A percentile compares a stretch with the other conserved stretches of the same genome.
phyloP scores from a whole-genome alignment of 2,329 filamentous ascomycete genomes.

The Aspergillus flavus region DNA sequence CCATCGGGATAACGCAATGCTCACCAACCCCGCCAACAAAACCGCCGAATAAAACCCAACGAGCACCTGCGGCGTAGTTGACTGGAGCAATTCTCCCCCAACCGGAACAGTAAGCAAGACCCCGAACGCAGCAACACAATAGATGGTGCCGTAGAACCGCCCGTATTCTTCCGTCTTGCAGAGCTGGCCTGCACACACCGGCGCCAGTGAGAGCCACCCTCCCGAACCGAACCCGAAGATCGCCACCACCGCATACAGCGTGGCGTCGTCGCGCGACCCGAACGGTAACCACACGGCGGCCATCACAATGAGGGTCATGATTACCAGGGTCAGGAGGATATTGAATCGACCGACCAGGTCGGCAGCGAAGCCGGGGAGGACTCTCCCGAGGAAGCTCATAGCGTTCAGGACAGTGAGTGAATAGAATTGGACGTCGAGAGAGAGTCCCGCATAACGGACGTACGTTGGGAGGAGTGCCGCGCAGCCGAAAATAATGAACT shows the following conservation, averaged over 20 bases:
- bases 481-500: slow-evolving; percentile 54
- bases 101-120: slow-evolving; percentile 51
- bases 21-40: slow-evolving; percentile 37
- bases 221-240: slow-evolving; percentile 55
- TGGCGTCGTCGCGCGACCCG: slow-evolving; percentile 41
- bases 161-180: slow-evolving; percentile 53
- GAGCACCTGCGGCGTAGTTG: slow-evolving; percentile 47
- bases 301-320: slow-evolving; percentile 45
- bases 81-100: slow-evolving; percentile 50
- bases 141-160: slow-evolving; percentile 52
- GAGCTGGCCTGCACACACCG: slow-evolving; percentile 51
- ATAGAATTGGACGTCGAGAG: slow-evolving; percentile 45
- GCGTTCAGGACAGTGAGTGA: slow-evolving; percentile 50
- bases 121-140: slow-evolving; percentile 50
- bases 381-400: slow-evolving; percentile 46
- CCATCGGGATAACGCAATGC: slow-evolving; percentile 37
- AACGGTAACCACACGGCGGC: slow-evolving; percentile 50
- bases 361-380: slow-evolving; percentile 48
- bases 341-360: slow-evolving; percentile 53
- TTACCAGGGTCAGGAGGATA: slow-evolving; percentile 41
- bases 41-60: slow-evolving; percentile 52
- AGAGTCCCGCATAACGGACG: slow-evolving; percentile 40
- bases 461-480: slow-evolving; percentile 53
- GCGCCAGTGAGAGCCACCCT: slow-evolving; percentile 49
- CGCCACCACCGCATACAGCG: slow-evolving; percentile 49